These are phyloP conservation scores for Lipomyces sp. DNA, from an alignment of 805 yeast species.

Conservation along the genomic window DNA sequence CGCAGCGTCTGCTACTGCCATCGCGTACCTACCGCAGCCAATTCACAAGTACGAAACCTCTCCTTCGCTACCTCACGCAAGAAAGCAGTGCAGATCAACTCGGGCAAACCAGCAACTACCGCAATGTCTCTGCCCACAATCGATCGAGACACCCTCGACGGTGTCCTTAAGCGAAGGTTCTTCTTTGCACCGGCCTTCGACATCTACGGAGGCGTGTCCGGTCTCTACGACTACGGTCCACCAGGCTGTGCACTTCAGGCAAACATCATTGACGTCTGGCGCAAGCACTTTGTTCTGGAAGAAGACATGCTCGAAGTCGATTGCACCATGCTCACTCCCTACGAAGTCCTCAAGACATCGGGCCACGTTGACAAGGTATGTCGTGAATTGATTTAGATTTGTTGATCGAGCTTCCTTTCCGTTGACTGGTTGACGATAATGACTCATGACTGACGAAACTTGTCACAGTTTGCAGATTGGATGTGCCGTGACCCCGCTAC, in stretches of 20 bases:
- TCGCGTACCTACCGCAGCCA: too few relatives aligned
- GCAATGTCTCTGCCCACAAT: constrained; percentile 50
- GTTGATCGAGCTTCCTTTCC: not conserved
- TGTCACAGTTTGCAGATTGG: constrained; percentile 85
- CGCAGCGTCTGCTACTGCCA: not conserved
- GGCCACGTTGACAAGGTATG: constrained; percentile 90
- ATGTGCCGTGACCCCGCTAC: constrained; percentile 95
- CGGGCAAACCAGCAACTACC: not conserved
- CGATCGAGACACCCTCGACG: constrained; percentile 86
- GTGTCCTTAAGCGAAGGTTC: constrained; percentile 91
- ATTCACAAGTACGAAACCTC: not conserved
- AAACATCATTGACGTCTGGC: constrained; percentile 91
- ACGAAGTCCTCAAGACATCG: constrained; percentile 96
- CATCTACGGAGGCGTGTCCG: constrained; percentile 97
- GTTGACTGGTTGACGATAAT: not conserved
- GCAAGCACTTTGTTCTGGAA: constrained; percentile 95
- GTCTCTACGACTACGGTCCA: constrained; percentile 98
- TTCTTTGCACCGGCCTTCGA: constrained; percentile 98
- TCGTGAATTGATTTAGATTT: not conserved
- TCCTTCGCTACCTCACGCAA: not conserved
- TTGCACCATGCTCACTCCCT: constrained; percentile 96
- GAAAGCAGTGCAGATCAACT: not conserved
- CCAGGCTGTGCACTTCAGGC: constrained; percentile 99
- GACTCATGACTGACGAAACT: not conserved
- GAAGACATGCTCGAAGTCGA: constrained; percentile 99